Evolutionary conservation across 352 stramenopile species (phyloP), one percentile per base, ranked within the genome.

Genomic region (Pythium chondricola): DNA sequence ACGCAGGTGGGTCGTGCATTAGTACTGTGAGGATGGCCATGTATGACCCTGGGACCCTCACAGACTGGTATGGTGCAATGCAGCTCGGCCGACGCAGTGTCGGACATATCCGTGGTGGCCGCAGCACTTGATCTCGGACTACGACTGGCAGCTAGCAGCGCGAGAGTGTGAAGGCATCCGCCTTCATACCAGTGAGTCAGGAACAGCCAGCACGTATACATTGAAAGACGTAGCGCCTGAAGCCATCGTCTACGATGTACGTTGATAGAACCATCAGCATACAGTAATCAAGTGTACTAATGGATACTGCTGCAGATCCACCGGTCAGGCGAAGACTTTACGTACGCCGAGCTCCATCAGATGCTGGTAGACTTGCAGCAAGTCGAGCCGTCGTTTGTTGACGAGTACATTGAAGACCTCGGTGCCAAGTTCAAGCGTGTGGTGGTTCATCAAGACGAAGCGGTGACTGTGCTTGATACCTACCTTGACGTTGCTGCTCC

Each of bases 51-150:
- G n/a, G n/a, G n/a, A n/a, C n/a, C n/a, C n/a, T n/a, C n/a, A n/a
- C n/a, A n/a, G n/a, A n/a, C n/a, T n/a, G n/a, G n/a, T n/a, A n/a
- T n/a, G n/a, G n/a, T n/a, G n/a, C n/a, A n/a, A n/a, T 42, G n/a
- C 54, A 85, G 77, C 69, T 5, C 65, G 80, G 9, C 80, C 80
- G 26, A 89, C 75, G 33, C 80, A 92, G 56, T 92, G 80, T 48
- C 71, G 74, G 10, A 92, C 80, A 36, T 92, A 85, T 40, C 80
- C 80, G 32, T 92, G 79, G 74, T 92, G 80, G 80, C 80, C 77
- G 29, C 77, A 89, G 45, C 49, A 88, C 48, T 45, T 91, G 7
- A 68, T 88, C 48, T 88, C 80, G 3, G 65, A 83, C 44, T 89
- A 89, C 66, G 80, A 92, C 43, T 92, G 80, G 80, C 65, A 67